phyloP scores from a whole-genome alignment of 495 filamentous ascomycete species.

The Aspergillus haitiensis region DNA sequence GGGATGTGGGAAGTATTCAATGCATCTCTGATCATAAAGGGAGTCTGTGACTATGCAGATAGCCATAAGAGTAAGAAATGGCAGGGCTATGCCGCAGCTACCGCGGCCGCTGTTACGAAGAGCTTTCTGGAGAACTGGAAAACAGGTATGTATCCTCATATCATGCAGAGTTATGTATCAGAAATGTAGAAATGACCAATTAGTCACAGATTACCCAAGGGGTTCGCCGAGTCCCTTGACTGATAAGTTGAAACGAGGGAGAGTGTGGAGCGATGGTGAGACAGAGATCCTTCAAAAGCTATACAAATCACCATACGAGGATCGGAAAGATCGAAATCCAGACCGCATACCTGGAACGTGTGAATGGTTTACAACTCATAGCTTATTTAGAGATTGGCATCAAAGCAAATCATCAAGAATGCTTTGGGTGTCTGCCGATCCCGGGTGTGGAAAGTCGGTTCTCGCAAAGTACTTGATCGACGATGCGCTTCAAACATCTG shows the following conservation, averaged over 20 bases:
- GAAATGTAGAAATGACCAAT: no score
- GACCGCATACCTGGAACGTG: neutral
- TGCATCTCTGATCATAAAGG: conserved; percentile 39
- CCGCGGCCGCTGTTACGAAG: conserved; percentile 31
- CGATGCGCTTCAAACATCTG: conserved; percentile 17
- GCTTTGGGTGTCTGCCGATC: conserved; percentile 49
- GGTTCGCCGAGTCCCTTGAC: no score
- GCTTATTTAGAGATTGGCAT: conserved; percentile 17
- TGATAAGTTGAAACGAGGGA: no score
- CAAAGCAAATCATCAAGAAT: conserved; percentile 30
- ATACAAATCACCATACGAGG: neutral
- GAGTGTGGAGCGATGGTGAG: neutral
- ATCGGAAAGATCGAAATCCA: neutral
- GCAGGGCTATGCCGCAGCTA: conserved; percentile 39
- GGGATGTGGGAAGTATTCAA: conserved; percentile 25
- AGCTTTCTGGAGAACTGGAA: conserved; percentile 15
- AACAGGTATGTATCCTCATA: no score
- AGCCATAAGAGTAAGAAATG: conserved; percentile 45
- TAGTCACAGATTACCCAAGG: neutral
- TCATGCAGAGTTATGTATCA: no score
- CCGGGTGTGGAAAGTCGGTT: conserved; percentile 50
- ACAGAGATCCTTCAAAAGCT: neutral
- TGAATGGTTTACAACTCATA: neutral
- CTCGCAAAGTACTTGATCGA: conserved; percentile 38
- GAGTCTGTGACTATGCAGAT: conserved; percentile 43